Base-by-base conservation (phyloP, 768 basidiomycete genomes). In the Rhizopogon sp. region DNA sequence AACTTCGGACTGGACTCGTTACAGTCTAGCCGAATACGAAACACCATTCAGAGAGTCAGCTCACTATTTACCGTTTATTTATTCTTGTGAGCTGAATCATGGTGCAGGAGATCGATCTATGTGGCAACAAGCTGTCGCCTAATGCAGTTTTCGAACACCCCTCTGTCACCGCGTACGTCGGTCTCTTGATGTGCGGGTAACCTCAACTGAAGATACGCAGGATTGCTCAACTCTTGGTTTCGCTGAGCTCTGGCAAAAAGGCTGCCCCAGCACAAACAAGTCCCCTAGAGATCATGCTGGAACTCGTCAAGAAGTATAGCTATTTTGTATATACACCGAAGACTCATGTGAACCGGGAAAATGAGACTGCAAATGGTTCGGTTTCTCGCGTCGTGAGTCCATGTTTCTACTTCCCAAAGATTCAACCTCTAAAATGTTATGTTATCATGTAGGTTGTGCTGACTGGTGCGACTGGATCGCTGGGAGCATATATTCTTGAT, bases 1-100 rank as follows among this genome's bases (percentile, higher is more conserved):
- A 62, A 73, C 0, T 80, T 76, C 45, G 82, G 82, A 25, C 70
- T 84, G 31, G 79, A 84, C 61, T 81, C 81, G 9, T 60, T 83
- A 20, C 76, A 81, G 55, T 78, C 77, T 10, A 76, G 76, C 3
- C 67, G 79, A n/a, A 74, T 83, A 29, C 64, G 80, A 22, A 83
- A 82, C 60, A 65, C 68, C 2, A 63, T 74, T 41, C 76, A 76
- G 58, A 77, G 77, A 61, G 74, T 73, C 37, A 33, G 55, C 50
- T 43, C 3, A 11, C 45, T 72, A 20, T 68, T 69, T 53, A 57
- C 74, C 5, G 59, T 54, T 39, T 64, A 11, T 53, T 54, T 14
- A 64, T 4, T 52, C 13, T 46, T 20, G 20, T 14, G 63, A 50
- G 67, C 56, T 0, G 64, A 79, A 1, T 71, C 6, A 47, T 8